Base-by-base conservation (phyloP, 129 eudicot species). In the Solidago caesia region DNA sequence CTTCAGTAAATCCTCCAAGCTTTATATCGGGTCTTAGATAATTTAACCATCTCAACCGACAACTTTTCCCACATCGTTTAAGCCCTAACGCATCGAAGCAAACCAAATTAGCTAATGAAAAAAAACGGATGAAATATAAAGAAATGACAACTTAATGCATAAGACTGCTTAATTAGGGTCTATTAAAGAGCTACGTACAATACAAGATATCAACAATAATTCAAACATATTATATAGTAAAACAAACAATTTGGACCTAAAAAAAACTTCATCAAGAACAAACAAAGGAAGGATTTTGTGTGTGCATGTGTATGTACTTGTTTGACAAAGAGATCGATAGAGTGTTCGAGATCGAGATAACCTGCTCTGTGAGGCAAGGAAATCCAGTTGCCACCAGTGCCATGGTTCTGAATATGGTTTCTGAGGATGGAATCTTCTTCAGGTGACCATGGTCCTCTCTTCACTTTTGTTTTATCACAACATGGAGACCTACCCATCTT, bases 401-500 rank as follows among this genome's bases (percentile, higher is more conserved):
- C 97, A 88, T 85, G 74, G 33, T 74, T 86, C 9, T 81, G 78
- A 51, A 91, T 67, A 78, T 84, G 77, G 56, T 77, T 84, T 69
- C 68, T 86, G 75, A 91, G 97, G 42, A 71, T 86, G 74, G 74
- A 15, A 82, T 91, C 96, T 82, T 91, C 97, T 60, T 91, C 90
- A 80, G 86, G 88, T 25, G 97, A 91, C 97, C 97, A 91, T 63
- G 91, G 92, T 12, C 97, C 97, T 81, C 84, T 88, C 82, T 91
- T 91, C 58, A 91, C 96, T 77, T 88, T 88, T 42, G 82, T 71
- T 70, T 91, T 91, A 85, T 91, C 97, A 75, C 97, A 91, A 65
- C 97, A 91, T 44, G 97, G 97, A 53, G 87, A 76, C 83, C 97
- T 88, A 59, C 95, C 97, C 97, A 91, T 91, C 70, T 5, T 56